Base-by-base conservation (phyloP, 768 basidiomycete species). In the Leccinum subgranulosum region DNA sequence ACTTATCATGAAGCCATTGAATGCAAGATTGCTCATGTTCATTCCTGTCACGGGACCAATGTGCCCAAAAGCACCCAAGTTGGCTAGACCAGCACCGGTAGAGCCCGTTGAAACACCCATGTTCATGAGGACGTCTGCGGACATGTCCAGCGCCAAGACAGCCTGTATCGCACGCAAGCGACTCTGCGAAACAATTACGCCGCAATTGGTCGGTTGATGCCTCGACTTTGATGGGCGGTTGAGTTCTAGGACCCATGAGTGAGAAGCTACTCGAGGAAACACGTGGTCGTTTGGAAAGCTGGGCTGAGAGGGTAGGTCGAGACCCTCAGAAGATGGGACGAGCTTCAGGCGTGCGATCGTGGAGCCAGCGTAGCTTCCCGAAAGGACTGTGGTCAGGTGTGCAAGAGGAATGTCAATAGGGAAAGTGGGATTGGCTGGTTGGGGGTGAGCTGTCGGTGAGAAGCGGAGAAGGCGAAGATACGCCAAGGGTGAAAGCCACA, bases 161-260 rank as follows among this genome's bases (percentile, higher is more conserved):
- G 43, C 87, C 62, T 89, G 88, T 53, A 92, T 86, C 43, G 87
- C 88, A 56, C 81, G 80, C 82, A 92, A 83, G 49, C 87, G 80
- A 19, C 81, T 80, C 70, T 91, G 89, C 60, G 83, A 86, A 77
- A 91, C 81, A 14, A 91, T 83, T 46, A 92, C 68, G 21, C 90
- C 90, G 45, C 65, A 68, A 33, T 65, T 65, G 49, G 78, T 73
- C 0, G 81, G 81, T 21, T 77, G 77, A 49, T 77, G 73, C 39
- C 61, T 61, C n/a, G 53, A 58, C 23, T 39, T 60, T 25, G 63
- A 53, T 14, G 68, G 57, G n/a, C 57, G 54, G 1, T 88, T 88
- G 64, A 92, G 91, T 66, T 90, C 88, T 23, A 92, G 79, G 12
- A 85, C 75, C 88, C 90, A 92, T 1, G 78, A 73, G 62, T 73